These are phyloP conservation scores for Colletotrichum shisoi DNA, from an alignment of 2,329 filamentous ascomycete genomes.

Conservation along the genomic window DNA sequence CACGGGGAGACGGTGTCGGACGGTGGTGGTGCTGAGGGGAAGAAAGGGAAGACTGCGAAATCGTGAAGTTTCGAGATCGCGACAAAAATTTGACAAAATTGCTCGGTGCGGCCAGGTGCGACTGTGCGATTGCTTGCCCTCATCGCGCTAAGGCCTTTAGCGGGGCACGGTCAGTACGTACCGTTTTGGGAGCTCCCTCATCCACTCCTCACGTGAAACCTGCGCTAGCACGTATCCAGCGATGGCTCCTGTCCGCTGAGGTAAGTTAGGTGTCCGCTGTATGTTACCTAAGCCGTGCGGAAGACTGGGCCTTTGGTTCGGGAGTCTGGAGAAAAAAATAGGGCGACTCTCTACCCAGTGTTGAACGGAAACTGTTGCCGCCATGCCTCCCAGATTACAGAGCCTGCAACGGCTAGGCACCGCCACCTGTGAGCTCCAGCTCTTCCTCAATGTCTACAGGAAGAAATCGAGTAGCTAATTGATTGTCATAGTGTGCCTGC, in stretches of 20 bases:
- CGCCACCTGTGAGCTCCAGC: slow-evolving; percentile 62
- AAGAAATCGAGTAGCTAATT: slow-evolving; percentile 42
- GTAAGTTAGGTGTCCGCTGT: background rate
- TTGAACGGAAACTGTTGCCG: slow-evolving; percentile 45
- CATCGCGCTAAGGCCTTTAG: slow-evolving; percentile 22
- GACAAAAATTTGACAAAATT: slow-evolving; percentile 22
- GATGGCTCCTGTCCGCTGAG: background rate
- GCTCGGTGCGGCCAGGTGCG: slow-evolving; percentile 11
- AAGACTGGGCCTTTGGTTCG: slow-evolving; percentile 8
- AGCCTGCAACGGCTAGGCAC: slow-evolving; percentile 66
- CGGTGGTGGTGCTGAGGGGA: slow-evolving; percentile 42
- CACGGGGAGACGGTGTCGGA: slow-evolving; percentile 36
- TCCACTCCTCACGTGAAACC: background rate
- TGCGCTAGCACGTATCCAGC: background rate
- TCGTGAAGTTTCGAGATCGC: slow-evolving; percentile 27
- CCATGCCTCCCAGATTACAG: slow-evolving; percentile 74
- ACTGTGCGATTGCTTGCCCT: slow-evolving; percentile 19
- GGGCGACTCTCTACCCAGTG: slow-evolving; percentile 32
- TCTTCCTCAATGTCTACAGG: background rate
- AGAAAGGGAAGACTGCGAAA: slow-evolving; percentile 28
- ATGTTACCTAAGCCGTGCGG: slow-evolving; percentile 19
- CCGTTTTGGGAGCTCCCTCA: background rate
- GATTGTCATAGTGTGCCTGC: slow-evolving; percentile 63
- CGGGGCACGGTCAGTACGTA: slow-evolving; percentile 2
- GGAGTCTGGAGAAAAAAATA: slow-evolving; percentile 35